These are phyloP conservation scores for Blastobotrys muscicola DNA, from an alignment of 805 yeast genomes.

Conservation along the genomic window DNA sequence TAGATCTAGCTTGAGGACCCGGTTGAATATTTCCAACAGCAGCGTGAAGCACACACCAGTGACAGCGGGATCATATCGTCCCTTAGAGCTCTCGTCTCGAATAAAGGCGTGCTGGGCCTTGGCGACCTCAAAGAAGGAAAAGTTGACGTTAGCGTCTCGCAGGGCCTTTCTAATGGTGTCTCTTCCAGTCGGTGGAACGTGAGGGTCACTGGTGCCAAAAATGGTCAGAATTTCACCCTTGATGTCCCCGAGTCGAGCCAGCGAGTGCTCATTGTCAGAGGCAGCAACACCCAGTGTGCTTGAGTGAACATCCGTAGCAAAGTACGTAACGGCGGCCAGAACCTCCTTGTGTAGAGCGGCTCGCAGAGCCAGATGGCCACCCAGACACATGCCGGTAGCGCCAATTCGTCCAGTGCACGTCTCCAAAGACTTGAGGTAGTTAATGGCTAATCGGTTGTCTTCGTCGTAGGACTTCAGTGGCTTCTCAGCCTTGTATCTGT, in stretches of 20 bases:
- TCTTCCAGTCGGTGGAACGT: conserved; percentile 70
- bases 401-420: conserved; percentile 70
- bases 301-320: conserved; percentile 71
- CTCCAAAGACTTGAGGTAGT: conserved; percentile 44
- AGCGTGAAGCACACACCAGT: conserved; percentile 59
- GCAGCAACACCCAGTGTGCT: conserved; percentile 55
- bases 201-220: conserved; percentile 72
- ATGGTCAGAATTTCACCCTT: conserved; percentile 53
- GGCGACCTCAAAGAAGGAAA: conserved; percentile 64
- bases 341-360: conserved; percentile 56
- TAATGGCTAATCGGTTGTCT: conserved; percentile 55
- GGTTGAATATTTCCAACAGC: conserved; percentile 59
- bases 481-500: conserved; percentile 53
- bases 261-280: conserved; percentile 47
- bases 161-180: conserved; percentile 56
- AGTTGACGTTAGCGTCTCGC: conserved; percentile 48
- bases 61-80: conserved; percentile 73
- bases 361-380: conserved; percentile 74
- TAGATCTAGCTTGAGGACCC: conserved; percentile 54
- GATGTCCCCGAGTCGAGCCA: conserved; percentile 46
- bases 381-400: conserved; percentile 81
- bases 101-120: conserved; percentile 82
- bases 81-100: conserved; percentile 69
- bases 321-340: conserved; percentile 61
- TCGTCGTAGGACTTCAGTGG: conserved; percentile 68